Percentiles rank a stretch among this genome's conserved stretches.
These are phyloP conservation scores for Candida vaughaniae DNA, from an alignment of 805 yeast species.

Conservation along the genomic window DNA sequence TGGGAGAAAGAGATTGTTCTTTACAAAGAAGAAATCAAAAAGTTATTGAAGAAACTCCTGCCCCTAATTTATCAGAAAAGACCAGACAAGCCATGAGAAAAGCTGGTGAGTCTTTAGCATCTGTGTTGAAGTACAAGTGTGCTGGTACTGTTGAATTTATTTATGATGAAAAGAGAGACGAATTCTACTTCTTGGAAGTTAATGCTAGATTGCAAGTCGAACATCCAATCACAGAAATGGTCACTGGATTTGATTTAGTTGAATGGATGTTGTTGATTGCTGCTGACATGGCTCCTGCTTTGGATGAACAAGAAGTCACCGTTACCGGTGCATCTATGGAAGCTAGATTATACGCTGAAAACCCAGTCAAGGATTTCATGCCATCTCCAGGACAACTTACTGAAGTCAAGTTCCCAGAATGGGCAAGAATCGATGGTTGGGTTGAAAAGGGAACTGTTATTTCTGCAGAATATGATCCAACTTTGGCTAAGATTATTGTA, in stretches of 20 bases:
- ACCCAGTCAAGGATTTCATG: conserved; percentile 90
- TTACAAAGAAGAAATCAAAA: conserved; percentile 96
- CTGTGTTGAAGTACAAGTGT: conserved; percentile 84
- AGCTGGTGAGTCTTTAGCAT: conserved; percentile 82
- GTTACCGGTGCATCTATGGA: conserved; percentile 93
- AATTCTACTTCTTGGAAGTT: conserved; percentile 92
- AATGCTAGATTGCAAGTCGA: conserved; percentile 97
- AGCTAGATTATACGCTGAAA: conserved; percentile 94
- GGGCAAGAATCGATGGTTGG: conserved; percentile 97
- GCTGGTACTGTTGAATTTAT: conserved; percentile 98
- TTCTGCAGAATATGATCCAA: conserved; percentile 94
- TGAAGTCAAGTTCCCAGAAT: conserved; percentile 78
- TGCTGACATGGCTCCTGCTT: conserved; percentile 84
- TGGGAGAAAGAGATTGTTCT: conserved; percentile 98
- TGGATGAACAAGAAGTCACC: conserved; percentile 48
- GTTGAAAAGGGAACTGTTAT: conserved; percentile 81
- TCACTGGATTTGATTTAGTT: conserved; percentile 90
- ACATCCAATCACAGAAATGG: conserved; percentile 95
- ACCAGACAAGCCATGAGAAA: conserved; percentile 74
- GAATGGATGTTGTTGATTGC: conserved; percentile 97
- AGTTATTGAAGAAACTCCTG: conserved; percentile 96
- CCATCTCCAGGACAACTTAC: conserved; percentile 96
- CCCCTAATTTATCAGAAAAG: conserved; percentile 83
- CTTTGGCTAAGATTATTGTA: conserved; percentile 93
- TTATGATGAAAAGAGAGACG: conserved; percentile 82